Evolutionary conservation across 176 grass and related monocot genomes (phyloP).

Genomic region (Raddia guianensis): DNA sequence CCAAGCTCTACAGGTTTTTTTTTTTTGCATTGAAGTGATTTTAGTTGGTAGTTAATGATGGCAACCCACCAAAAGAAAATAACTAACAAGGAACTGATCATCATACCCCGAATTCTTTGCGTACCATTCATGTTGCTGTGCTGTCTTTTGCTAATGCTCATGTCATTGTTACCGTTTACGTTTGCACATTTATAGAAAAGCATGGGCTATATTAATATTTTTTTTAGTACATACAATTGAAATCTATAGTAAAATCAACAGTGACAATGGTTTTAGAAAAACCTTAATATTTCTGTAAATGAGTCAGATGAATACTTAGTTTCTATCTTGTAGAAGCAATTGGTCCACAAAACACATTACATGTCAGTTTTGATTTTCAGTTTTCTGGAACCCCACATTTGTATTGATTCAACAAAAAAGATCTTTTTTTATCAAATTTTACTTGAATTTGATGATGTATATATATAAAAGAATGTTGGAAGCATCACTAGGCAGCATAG

Average conservation of each 20-base stretch:
- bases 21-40: conserved; percentile 4
- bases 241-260: conserved; percentile 2
- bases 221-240: neutral
- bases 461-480: no score
- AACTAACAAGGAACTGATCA: neutral
- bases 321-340: neutral
- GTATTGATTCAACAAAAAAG: no score
- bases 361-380: no score
- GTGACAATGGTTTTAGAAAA: neutral
- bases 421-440: no score
- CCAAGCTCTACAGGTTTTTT: conserved; percentile 82
- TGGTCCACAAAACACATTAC: no score
- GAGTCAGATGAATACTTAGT: conserved; percentile 16
- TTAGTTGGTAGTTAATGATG: neutral
- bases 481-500: no score
- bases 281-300: neutral
- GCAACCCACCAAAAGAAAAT: neutral
- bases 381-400: no score
- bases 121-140: neutral
- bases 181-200: neutral
- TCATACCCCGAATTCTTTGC: neutral
- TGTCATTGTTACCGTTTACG: neutral
- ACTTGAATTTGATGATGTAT: no score
- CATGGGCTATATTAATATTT: neutral
- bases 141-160: neutral